phyloP scores from a whole-genome alignment of 192 early-diverging fungal genomes.

The Backusella psychrophila region DNA sequence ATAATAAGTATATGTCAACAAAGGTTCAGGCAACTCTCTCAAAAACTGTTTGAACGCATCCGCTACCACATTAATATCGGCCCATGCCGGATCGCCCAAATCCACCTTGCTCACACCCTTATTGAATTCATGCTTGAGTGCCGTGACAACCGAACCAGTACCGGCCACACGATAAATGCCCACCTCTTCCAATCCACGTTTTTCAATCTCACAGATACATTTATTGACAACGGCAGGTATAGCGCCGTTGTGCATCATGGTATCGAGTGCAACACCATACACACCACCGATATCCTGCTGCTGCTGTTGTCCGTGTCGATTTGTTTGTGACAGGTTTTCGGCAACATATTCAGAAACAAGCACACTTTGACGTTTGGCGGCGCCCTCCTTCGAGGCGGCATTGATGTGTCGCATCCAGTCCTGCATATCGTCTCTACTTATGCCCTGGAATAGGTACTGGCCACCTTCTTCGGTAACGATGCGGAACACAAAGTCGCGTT shows the following conservation, averaged over 20 bases:
- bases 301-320: neutral
- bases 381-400: slow-evolving; percentile 63
- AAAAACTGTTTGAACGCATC: slow-evolving; percentile 93
- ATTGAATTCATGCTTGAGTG: slow-evolving; percentile 61
- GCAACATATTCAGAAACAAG: slow-evolving; percentile 51
- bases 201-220: slow-evolving; percentile 70
- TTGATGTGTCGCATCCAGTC: slow-evolving; percentile 68
- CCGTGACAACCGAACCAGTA: slow-evolving; percentile 56
- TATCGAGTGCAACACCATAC: slow-evolving; percentile 59
- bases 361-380: slow-evolving; percentile 63
- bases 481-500: slow-evolving; percentile 70
- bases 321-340: neutral
- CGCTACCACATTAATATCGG: slow-evolving; percentile 80
- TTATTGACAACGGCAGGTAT: slow-evolving; percentile 61
- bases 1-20: slow-evolving; percentile 83
- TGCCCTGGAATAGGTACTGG: slow-evolving; percentile 68
- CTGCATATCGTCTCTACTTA: slow-evolving; percentile 65
- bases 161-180: slow-evolving; percentile 76
- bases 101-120: slow-evolving; percentile 46
- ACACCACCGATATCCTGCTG: neutral
- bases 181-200: slow-evolving; percentile 67
- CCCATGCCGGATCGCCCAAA: slow-evolving; percentile 54
- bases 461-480: slow-evolving; percentile 75
- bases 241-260: slow-evolving; percentile 55
- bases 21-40: slow-evolving; percentile 88